These are phyloP conservation scores for Ustilago lituana DNA, from an alignment of 1,284 basidiomycete genomes.

Conservation along the genomic window DNA sequence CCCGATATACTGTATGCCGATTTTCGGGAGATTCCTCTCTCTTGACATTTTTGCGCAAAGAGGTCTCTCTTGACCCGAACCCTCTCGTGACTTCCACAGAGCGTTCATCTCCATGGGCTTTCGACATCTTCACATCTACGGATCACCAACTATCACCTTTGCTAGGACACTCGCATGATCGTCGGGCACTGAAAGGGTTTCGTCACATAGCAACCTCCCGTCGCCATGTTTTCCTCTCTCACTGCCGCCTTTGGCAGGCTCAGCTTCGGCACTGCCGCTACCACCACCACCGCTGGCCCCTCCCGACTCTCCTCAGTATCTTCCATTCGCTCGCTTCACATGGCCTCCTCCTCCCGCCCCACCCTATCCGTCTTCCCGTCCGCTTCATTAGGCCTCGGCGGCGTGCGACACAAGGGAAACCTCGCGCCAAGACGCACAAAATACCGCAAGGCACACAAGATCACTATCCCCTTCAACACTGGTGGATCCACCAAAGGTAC, in stretches of 20 bases:
- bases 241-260: constrained; percentile 28
- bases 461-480: constrained; percentile 72
- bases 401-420: constrained; percentile 71
- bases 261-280: constrained; percentile 10
- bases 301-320: constrained; percentile 10
- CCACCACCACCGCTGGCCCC: constrained; percentile 13
- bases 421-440: constrained; percentile 84
- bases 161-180: too few relatives aligned
- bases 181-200: too few relatives aligned
- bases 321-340: constrained; percentile 18
- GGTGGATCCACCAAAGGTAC: constrained; percentile 95
- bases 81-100: too few relatives aligned
- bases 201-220: too few relatives aligned
- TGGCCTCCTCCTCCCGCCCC: constrained; percentile 9
- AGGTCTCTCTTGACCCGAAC: too few relatives aligned
- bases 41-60: not conserved
- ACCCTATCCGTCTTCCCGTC: not conserved
- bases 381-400: constrained; percentile 26
- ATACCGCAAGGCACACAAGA: constrained; percentile 87
- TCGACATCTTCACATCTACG: constrained; percentile 5
- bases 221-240: constrained; percentile 32
- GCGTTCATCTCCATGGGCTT: too few relatives aligned
- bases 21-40: constrained; percentile 26
- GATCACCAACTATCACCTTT: too few relatives aligned
- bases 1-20: too few relatives aligned